Percentiles rank a stretch among this genome's conserved stretches.
These are phyloP conservation scores for Cerioporus squamosus DNA, from an alignment of 1,284 basidiomycete genomes.

Conservation along the genomic window DNA sequence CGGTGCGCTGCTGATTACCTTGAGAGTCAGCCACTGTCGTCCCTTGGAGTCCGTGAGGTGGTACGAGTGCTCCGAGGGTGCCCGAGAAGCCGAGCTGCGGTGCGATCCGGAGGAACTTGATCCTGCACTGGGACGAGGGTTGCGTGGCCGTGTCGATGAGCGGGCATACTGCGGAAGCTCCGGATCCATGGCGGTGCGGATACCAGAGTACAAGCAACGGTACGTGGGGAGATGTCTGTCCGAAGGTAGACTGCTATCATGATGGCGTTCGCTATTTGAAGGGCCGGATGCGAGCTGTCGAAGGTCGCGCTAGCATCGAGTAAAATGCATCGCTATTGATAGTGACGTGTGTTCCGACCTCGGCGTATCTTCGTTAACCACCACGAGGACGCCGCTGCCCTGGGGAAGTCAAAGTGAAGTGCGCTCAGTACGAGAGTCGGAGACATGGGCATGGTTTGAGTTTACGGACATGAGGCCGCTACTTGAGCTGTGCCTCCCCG, in stretches of 20 bases:
- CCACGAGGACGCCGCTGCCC: conserved; percentile 6
- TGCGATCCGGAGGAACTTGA: neutral
- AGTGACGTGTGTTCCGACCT: conserved; percentile 1
- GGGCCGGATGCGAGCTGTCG: neutral
- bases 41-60: conserved; percentile 14
- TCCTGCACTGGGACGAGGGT: neutral
- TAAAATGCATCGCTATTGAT: conserved; percentile 2
- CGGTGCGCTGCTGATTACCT: conserved; percentile 23
- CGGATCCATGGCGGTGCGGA: conserved; percentile 8
- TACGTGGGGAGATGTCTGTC: neutral
- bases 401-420: neutral
- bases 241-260: neutral
- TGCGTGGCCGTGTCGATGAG: conserved; percentile 1
- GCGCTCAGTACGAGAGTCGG: neutral
- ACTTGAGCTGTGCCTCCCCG: neutral
- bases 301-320: neutral
- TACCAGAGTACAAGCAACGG: neutral
- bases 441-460: conserved; percentile 6
- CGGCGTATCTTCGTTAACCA: conserved; percentile 15
- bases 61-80: conserved; percentile 13
- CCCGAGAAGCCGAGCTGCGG: neutral
- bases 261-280: conserved; percentile 9
- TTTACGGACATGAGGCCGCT: conserved; percentile 7
- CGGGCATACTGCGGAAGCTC: conserved; percentile 14
- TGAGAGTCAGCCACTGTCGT: conserved; percentile 24